Evolutionary conservation across 1,284 basidiomycete species (phyloP), one percentile per base, ranked within the genome.

Genomic region (Malassezia furfur): DNA sequence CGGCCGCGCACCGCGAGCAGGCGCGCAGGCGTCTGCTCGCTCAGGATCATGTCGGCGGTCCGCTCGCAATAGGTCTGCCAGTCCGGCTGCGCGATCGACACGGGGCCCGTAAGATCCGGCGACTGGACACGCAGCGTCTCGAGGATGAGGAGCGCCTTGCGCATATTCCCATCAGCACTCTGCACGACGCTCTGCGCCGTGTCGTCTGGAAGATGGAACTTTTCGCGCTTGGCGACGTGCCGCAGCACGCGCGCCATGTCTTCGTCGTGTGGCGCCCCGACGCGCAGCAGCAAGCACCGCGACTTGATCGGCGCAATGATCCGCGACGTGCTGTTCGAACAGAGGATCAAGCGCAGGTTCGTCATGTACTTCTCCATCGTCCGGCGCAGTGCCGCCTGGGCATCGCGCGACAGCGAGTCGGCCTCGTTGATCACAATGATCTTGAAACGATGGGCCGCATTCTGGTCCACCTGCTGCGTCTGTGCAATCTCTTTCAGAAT

Each of bases 341-440:
- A 96, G 11, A 99, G 82, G 67, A 99, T 93, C 63, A 99, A 84
- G 44, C 94, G 84, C 82, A 99, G 82, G 75, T 96, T 98, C 46
- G 84, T 84, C 87, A 96, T 96, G 79, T 96, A 98, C 76, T 96
- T 73, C 70, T 99, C 93, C 93, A 98, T 99, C 2, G 93, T 98
- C 56, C 94, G 82, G 68, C 94, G 85, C 40, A 99, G 81, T 5
- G 93, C 93, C 1, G 93, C 91, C 79, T 98, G 93, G 0, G 93
- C 93, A 77, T 98, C 93, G 62, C 91, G 84, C 12, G 89, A 85
- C 44, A 98, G 81, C 0, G 87, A 84, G 76, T 99, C 93, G 0
- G 93, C 94, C 77, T 96, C 93, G 69, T 98, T 96, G 75, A 99
- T 96, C 56, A 98, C 83, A 43, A 98, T 93, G n/a, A 93, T 93